Percentiles rank a stretch among this genome's conserved stretches.
Evolutionary conservation across 2,329 filamentous ascomycete species (phyloP).

Genomic region (Madurella fahalii): DNA sequence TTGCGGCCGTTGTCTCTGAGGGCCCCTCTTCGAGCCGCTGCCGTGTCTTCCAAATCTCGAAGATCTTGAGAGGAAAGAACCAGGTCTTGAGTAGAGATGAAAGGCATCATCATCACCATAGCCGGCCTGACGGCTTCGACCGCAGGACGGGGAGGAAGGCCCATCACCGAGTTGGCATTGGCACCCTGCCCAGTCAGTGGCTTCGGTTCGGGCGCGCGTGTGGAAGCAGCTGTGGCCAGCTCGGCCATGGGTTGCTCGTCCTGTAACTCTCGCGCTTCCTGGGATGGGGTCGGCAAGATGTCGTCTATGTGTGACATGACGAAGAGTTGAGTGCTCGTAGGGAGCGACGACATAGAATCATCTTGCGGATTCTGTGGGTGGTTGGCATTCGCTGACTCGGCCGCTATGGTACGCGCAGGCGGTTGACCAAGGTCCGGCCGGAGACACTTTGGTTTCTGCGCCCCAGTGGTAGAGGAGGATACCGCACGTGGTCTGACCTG

Average conservation of each 20-base stretch:
- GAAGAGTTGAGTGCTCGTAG: constrained; percentile 20
- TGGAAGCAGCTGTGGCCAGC: background rate
- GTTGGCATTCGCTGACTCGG: background rate
- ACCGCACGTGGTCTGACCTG: background rate
- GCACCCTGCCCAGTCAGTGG: background rate
- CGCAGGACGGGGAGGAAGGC: background rate
- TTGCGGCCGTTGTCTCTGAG: too few relatives aligned
- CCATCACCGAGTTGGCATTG: background rate
- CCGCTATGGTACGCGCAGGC: background rate
- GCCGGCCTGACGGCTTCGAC: background rate
- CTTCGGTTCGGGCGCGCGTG: background rate
- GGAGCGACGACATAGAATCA: background rate
- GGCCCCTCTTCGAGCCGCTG: too few relatives aligned
- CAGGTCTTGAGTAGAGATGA: constrained; percentile 45
- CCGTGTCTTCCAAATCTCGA: constrained; percentile 35
- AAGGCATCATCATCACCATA: constrained; percentile 27
- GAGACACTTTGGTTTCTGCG: constrained; percentile 13
- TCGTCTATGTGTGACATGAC: constrained; percentile 20
- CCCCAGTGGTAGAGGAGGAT: background rate
- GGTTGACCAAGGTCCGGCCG: background rate
- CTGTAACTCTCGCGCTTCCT: constrained; percentile 50
- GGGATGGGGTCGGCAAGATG: constrained; percentile 34
- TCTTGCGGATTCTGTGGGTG: background rate
- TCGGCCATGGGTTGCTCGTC: constrained; percentile 27
- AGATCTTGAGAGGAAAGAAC: constrained; percentile 45